Evolutionary conservation across 2,329 filamentous ascomycete species (phyloP).

Genomic region (Chaetomium olivaceum): DNA sequence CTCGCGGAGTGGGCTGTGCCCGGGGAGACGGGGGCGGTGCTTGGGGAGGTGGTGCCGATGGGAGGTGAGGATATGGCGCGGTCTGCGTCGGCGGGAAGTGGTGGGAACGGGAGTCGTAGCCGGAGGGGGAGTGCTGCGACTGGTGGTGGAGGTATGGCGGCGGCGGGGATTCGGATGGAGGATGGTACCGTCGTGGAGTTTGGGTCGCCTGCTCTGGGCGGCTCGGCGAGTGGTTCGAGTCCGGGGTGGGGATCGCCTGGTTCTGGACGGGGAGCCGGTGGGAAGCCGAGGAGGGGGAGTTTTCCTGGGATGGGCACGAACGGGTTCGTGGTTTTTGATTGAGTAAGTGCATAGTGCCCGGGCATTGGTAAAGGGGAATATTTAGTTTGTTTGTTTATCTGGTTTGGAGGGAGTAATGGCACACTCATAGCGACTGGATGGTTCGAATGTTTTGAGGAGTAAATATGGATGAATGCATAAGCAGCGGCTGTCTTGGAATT

Average conservation of each 20-base stretch:
- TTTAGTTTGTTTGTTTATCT: neutral
- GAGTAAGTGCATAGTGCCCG: neutral
- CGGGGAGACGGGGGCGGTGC: neutral
- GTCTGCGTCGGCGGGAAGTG: constrained; percentile 8
- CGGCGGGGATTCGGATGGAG: constrained; percentile 31
- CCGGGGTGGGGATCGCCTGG: neutral
- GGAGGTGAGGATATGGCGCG: constrained; percentile 19
- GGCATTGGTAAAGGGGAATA: neutral
- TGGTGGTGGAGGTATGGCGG: neutral
- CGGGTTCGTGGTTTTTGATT: constrained; percentile 1
- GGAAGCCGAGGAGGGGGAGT: constrained; percentile 3
- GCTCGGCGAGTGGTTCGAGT: neutral
- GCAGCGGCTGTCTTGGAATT: neutral
- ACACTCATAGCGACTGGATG: neutral
- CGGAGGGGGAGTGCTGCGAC: neutral
- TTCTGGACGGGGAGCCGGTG: neutral
- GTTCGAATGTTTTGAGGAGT: neutral
- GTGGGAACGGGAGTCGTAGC: no score
- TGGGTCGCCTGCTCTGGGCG: constrained; percentile 20
- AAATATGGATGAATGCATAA: neutral
- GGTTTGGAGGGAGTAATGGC: neutral
- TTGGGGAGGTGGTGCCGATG: neutral
- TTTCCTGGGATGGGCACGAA: constrained; percentile 1
- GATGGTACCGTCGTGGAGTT: constrained; percentile 34
- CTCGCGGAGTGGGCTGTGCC: constrained; percentile 12